Conservation (phyloP, 2,329 filamentous ascomycete genomes). For the Aureobasidium sp. region DNA sequence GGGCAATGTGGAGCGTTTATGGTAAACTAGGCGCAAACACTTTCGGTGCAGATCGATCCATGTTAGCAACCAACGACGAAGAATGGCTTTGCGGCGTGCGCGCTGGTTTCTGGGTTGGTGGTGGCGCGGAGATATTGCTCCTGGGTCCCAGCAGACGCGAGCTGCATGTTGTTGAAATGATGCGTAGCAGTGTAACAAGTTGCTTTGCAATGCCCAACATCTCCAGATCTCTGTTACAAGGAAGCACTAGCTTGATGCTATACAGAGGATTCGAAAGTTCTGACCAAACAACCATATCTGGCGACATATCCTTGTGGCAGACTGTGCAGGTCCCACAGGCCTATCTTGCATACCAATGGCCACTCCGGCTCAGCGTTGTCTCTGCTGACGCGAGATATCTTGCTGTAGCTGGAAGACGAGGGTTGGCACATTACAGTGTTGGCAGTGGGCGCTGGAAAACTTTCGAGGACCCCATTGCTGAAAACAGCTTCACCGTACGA, state of each 20-base stretch:
- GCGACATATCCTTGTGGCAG: slow-evolving; percentile 92
- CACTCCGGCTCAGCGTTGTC: slow-evolving; percentile 77
- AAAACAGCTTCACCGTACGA: slow-evolving; percentile 85
- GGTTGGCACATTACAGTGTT: slow-evolving; percentile 91
- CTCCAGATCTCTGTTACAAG: slow-evolving; percentile 81
- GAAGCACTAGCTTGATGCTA: slow-evolving; percentile 78
- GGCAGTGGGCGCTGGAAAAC: slow-evolving; percentile 94
- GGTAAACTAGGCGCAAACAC: slow-evolving; percentile 82
- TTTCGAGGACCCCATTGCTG: slow-evolving; percentile 71
- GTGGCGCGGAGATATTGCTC: slow-evolving; percentile 78
- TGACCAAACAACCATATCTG: slow-evolving; percentile 83
- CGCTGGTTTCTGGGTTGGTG: slow-evolving; percentile 78
- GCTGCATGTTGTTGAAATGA: slow-evolving; percentile 62
- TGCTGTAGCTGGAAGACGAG: slow-evolving; percentile 87
- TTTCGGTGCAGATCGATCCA: slow-evolving; percentile 61
- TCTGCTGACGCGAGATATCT: slow-evolving; percentile 91
- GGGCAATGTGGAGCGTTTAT: slow-evolving; percentile 96
- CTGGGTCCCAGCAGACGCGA: slow-evolving; percentile 38
- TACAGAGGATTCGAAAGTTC: slow-evolving; percentile 90
- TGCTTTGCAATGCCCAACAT: slow-evolving; percentile 91
- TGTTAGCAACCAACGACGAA: slow-evolving; percentile 64
- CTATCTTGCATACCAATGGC: slow-evolving; percentile 90
- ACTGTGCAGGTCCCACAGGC: slow-evolving; percentile 75
- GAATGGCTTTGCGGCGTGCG: slow-evolving; percentile 75
- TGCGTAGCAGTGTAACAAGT: slow-evolving; percentile 83